These are phyloP conservation scores for Rubia balearica DNA, from an alignment of 305 asterid species.

Conservation along the genomic window DNA sequence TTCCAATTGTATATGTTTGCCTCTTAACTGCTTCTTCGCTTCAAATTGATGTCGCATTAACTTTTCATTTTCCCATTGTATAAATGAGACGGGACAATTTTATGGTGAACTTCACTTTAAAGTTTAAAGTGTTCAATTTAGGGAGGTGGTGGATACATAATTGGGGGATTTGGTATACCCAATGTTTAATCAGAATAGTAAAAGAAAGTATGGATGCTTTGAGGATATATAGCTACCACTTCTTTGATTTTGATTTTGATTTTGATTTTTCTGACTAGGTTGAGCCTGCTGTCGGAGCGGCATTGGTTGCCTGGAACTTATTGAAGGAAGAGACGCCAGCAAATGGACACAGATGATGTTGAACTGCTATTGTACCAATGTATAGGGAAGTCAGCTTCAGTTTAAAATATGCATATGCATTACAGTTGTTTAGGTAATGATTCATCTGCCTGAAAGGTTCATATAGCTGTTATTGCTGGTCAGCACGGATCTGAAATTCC, in stretches of 20 bases:
- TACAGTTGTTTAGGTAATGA: neutral
- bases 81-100: neutral
- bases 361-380: neutral
- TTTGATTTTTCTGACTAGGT: constrained; percentile 28
- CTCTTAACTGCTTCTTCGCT: neutral
- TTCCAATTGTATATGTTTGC: neutral
- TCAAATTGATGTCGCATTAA: neutral
- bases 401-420: neutral
- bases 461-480: neutral
- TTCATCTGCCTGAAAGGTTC: neutral
- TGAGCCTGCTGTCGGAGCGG: constrained; percentile 90
- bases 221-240: neutral
- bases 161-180: neutral
- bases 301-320: constrained; percentile 61
- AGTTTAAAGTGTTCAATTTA: neutral
- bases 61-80: no score
- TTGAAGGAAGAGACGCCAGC: constrained; percentile 40
- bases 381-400: constrained; percentile 5
- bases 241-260: neutral
- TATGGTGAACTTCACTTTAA: neutral
- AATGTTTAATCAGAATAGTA: neutral
- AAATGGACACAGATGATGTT: constrained; percentile 43
- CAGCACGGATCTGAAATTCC: neutral
- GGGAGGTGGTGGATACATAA: neutral
- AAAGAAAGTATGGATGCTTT: neutral